Evolutionary conservation across 2,329 filamentous ascomycete species (phyloP).

Genomic region (Penicillium sp.): DNA sequence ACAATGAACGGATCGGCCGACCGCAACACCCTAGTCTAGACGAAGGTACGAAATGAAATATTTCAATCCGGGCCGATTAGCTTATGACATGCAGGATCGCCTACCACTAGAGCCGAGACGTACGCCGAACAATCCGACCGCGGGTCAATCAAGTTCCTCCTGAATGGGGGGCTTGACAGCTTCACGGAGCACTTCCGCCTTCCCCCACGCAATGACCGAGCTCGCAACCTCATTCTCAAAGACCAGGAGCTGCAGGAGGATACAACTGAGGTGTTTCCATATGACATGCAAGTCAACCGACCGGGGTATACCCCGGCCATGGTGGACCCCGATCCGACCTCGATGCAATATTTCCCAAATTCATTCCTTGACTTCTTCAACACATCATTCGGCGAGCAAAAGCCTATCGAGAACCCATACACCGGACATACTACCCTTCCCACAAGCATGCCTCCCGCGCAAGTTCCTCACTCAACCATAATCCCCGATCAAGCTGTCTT

Average conservation of each 20-base stretch:
- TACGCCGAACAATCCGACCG: conserved; percentile 40
- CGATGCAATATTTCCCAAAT: conserved; percentile 35
- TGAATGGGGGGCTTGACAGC: conserved; percentile 48
- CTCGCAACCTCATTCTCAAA: conserved; percentile 38
- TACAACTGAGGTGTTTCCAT: conserved; percentile 18
- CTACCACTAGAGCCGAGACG: conserved; percentile 27
- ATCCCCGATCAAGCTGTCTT: conserved; percentile 25
- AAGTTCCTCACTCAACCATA: conserved; percentile 21
- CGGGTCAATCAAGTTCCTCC: conserved; percentile 48
- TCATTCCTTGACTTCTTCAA: conserved; percentile 41
- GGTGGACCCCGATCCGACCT: conserved; percentile 25
- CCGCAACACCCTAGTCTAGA: conserved; percentile 12
- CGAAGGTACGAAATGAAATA: conserved; percentile 16
- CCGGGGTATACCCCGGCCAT: conserved; percentile 21
- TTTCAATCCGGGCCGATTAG: background rate
- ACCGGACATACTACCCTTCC: conserved; percentile 19
- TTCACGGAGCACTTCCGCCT: conserved; percentile 48
- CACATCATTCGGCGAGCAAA: conserved; percentile 35
- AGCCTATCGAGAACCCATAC: conserved; percentile 24
- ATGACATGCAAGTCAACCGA: conserved; percentile 15
- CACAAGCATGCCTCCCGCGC: conserved; percentile 16
- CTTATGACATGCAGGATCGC: conserved; percentile 6
- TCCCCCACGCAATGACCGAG: conserved; percentile 41
- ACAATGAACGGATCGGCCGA: conserved; percentile 30
- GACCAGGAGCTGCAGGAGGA: conserved; percentile 27